These are phyloP conservation scores for Tillandsia leiboldiana DNA, from an alignment of 176 grass and related monocot species.

Conservation along the genomic window DNA sequence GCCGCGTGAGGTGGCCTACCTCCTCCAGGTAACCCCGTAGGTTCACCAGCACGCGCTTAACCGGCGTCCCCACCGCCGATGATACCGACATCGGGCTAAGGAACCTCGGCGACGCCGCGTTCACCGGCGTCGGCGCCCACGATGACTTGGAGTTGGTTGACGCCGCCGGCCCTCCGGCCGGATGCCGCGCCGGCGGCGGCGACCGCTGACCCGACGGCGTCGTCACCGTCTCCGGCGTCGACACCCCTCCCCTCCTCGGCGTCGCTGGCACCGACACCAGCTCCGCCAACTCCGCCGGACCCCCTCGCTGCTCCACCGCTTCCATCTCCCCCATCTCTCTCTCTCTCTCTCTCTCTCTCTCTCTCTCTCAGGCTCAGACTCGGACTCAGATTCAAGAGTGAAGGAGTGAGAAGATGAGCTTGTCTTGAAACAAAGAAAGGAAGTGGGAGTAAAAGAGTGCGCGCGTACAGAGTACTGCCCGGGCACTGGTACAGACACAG, in stretches of 20 bases:
- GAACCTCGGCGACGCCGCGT: slow-evolving; percentile 22
- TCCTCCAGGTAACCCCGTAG: slow-evolving; percentile 95
- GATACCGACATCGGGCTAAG: slow-evolving; percentile 28
- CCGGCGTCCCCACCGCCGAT: slow-evolving; percentile 49
- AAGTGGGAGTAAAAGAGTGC: too few relatives aligned
- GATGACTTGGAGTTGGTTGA: slow-evolving; percentile 24
- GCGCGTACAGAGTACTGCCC: too few relatives aligned
- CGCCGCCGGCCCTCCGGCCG: background rate
- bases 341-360: background rate
- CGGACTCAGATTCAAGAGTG: too few relatives aligned
- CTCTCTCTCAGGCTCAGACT: background rate
- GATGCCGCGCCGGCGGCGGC: background rate
- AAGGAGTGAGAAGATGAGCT: too few relatives aligned
- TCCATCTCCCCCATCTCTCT: slow-evolving; percentile 11
- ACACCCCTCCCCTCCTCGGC: slow-evolving; percentile 51
- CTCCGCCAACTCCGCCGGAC: slow-evolving; percentile 48
- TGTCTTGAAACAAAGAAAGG: too few relatives aligned
- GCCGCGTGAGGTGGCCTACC: slow-evolving; percentile 83
- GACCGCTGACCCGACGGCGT: slow-evolving; percentile 11
- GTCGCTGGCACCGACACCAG: slow-evolving; percentile 87
- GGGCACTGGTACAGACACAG: too few relatives aligned
- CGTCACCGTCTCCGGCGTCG: slow-evolving; percentile 30
- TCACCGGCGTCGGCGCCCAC: slow-evolving; percentile 22
- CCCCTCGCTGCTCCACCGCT: slow-evolving; percentile 12
- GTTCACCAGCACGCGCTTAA: slow-evolving; percentile 60